phyloP scores from a whole-genome alignment of 108 stramenopile genomes.

The Nitzschia sp. region DNA sequence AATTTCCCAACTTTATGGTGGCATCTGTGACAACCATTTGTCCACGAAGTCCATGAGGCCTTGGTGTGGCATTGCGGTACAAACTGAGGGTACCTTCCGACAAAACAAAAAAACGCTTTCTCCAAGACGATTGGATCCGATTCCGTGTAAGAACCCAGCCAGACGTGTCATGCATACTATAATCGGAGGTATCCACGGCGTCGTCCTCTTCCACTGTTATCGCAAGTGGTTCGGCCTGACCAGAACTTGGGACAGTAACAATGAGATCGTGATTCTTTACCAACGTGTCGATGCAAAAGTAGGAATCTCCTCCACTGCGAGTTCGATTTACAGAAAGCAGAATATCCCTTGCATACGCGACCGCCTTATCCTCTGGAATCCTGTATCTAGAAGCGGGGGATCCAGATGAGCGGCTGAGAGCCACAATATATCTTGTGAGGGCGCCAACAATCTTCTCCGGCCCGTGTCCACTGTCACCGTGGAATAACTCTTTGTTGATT shows the following conservation, averaged over 20 bases:
- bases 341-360: conserved; percentile 75
- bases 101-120: conserved; percentile 59
- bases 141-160: conserved; percentile 68
- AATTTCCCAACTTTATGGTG: conserved; percentile 39
- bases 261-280: conserved; percentile 66
- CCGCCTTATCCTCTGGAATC: conserved; percentile 70
- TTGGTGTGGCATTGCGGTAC: conserved; percentile 60
- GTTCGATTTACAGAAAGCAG: conserved; percentile 78
- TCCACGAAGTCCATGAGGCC: conserved; percentile 56
- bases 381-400: conserved; percentile 13
- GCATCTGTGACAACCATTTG: conserved; percentile 55
- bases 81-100: conserved; percentile 60
- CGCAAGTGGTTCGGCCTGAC: conserved; percentile 65
- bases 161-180: conserved; percentile 37
- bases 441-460: conserved; percentile 74
- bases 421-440: conserved; percentile 59
- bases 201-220: conserved; percentile 53
- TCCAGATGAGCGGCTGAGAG: conserved; percentile 31
- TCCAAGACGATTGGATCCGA: conserved; percentile 54
- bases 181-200: conserved; percentile 25
- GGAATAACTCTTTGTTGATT: conserved; percentile 66
- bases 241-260: conserved; percentile 67
- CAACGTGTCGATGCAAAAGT: conserved; percentile 79
- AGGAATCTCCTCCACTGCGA: conserved; percentile 78
- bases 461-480: conserved; percentile 66